phyloP scores from a whole-genome alignment of 768 basidiomycete genomes.

The Panaeolus papilionaceus region DNA sequence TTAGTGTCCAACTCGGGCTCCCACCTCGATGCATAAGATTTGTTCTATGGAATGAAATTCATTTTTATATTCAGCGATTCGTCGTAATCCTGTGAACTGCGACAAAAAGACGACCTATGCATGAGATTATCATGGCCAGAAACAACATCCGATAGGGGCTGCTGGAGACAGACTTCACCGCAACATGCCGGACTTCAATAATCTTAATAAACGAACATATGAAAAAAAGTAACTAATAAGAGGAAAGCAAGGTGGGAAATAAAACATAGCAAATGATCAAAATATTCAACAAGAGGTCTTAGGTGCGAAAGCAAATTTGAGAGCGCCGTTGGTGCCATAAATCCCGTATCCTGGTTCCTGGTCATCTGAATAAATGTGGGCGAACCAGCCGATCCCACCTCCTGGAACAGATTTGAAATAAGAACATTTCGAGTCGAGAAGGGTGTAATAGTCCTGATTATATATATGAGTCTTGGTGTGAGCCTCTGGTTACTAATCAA shows the following conservation, averaged over 20 bases:
- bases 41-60: too few species aligned
- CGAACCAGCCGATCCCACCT: slow-evolving; percentile 83
- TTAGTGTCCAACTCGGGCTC: neutral
- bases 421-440: slow-evolving; percentile 69
- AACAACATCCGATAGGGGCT: neutral
- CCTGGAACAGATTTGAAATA: slow-evolving; percentile 63
- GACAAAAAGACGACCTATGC: neutral
- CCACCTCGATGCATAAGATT: too few species aligned
- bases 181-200: too few species aligned
- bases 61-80: too few species aligned
- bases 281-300: slow-evolving; percentile 58
- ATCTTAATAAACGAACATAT: neutral
- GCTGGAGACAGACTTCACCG: neutral
- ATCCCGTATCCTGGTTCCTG: slow-evolving; percentile 77
- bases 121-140: neutral
- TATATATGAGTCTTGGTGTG: neutral
- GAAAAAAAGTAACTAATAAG: neutral
- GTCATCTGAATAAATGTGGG: slow-evolving; percentile 76
- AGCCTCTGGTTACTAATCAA: neutral
- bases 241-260: neutral
- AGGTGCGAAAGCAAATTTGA: slow-evolving; percentile 73
- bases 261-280: neutral
- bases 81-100: too few species aligned
- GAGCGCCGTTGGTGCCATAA: slow-evolving; percentile 49
- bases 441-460: slow-evolving; percentile 61